Conservation (phyloP, 2,329 filamentous ascomycete species). For the Aspergillus alliaceus region DNA sequence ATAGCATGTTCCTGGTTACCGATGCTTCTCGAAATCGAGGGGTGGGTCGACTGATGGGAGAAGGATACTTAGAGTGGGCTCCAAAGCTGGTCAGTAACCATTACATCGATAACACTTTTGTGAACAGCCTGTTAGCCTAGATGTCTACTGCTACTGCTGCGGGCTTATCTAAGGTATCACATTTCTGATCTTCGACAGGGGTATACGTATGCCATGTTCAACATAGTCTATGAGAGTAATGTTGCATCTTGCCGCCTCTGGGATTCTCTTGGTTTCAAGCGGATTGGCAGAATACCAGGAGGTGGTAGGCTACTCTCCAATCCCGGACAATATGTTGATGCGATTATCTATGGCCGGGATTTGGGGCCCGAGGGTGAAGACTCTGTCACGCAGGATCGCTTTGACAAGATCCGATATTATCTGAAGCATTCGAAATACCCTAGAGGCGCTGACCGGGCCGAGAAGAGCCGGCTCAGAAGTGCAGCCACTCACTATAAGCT, state of each 20-base stretch:
- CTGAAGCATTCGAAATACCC: slow-evolving; percentile 94
- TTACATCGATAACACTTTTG: background rate
- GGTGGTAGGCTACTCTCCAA: slow-evolving; percentile 69
- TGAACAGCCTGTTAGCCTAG: background rate
- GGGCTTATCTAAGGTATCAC: background rate
- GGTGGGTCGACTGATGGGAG: slow-evolving; percentile 73
- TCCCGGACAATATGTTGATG: slow-evolving; percentile 68
- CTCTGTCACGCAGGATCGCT: slow-evolving; percentile 89
- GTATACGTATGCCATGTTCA: slow-evolving; percentile 91
- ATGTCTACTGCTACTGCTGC: background rate
- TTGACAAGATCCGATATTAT: slow-evolving; percentile 98
- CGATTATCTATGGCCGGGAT: slow-evolving; percentile 73
- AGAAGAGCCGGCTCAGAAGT: slow-evolving; percentile 91
- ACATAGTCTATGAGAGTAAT: slow-evolving; percentile 91
- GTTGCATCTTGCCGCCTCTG: slow-evolving; percentile 86
- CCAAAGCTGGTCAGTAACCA: slow-evolving; percentile 55
- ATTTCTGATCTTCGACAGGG: slow-evolving; percentile 51
- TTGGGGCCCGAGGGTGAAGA: slow-evolving; percentile 68
- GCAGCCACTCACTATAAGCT: slow-evolving; percentile 96
- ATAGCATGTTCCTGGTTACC: slow-evolving; percentile 73
- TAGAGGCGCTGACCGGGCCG: slow-evolving; percentile 85
- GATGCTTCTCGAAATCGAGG: slow-evolving; percentile 71
- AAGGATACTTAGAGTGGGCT: slow-evolving; percentile 75
- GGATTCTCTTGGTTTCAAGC: slow-evolving; percentile 90
- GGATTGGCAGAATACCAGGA: slow-evolving; percentile 78